Evolutionary conservation across 140 eudicot species (phyloP).

Genomic region (Cichorium intybus): DNA sequence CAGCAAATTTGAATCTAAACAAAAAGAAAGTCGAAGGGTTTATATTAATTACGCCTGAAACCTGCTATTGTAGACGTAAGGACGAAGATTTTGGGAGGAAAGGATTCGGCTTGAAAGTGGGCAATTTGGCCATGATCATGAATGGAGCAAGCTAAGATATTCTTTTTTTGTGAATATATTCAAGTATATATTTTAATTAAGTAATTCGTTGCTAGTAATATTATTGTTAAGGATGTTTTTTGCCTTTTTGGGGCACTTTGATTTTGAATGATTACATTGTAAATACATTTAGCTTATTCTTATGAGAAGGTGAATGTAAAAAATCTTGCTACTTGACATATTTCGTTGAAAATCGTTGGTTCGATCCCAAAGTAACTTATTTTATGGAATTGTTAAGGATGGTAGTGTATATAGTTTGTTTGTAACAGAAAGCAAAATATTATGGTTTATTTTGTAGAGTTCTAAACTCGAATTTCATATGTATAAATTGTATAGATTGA

Average conservation of each 20-base stretch:
- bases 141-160: constrained; percentile 15
- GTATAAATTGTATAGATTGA: background rate
- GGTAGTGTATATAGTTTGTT: no score
- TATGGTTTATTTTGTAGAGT: no score
- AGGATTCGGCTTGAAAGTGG: constrained; percentile 23
- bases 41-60: constrained; percentile 1
- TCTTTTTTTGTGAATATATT: background rate
- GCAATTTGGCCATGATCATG: constrained; percentile 40
- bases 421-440: no score
- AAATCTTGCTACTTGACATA: no score
- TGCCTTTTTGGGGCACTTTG: background rate
- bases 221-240: background rate
- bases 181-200: background rate
- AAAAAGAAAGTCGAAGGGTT: constrained; percentile 33
- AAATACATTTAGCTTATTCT: background rate
- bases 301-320: no score
- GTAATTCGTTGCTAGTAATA: background rate
- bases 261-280: background rate
- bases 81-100: constrained; percentile 24
- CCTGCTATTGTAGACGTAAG: constrained; percentile 5
- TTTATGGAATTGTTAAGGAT: no score
- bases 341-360: background rate
- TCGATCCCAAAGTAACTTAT: no score
- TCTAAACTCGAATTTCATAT: background rate
- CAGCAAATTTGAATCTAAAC: background rate